phyloP scores from a whole-genome alignment of 208 protist species.

The Tritrichomonas foetus region DNA sequence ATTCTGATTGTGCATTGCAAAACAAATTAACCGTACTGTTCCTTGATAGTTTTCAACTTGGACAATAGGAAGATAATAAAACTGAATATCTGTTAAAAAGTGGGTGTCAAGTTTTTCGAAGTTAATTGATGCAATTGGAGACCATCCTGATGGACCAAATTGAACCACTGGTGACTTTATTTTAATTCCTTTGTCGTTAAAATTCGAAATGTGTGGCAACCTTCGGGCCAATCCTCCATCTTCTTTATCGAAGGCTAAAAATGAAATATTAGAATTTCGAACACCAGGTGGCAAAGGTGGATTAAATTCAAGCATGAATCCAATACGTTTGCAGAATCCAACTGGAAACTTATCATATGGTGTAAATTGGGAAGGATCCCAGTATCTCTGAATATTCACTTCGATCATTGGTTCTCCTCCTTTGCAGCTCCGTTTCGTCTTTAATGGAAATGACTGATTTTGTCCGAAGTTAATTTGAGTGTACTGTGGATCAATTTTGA shows the following conservation, averaged over 20 bases:
- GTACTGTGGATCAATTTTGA: no score
- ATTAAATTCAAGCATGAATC: background rate
- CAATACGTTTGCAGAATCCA: no score
- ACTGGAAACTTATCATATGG: no score
- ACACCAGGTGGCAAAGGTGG: background rate
- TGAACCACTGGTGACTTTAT: background rate
- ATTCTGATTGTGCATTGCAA: no score
- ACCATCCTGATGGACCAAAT: background rate
- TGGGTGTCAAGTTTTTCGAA: background rate
- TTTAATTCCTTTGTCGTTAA: background rate
- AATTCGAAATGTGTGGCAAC: background rate
- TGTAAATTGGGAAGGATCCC: no score
- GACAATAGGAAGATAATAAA: background rate
- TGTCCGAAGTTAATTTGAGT: no score
- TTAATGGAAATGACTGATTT: no score
- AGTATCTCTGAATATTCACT: no score
- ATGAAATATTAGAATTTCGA: background rate
- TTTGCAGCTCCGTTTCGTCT: no score
- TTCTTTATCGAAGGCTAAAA: background rate
- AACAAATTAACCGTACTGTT: background rate
- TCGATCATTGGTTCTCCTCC: no score
- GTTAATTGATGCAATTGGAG: background rate
- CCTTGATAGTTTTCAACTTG: background rate
- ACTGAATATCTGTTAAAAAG: background rate
- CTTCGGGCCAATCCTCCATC: background rate